These are phyloP conservation scores for Trichosporon sp. DNA, from an alignment of 1,284 basidiomycete genomes.

Conservation along the genomic window DNA sequence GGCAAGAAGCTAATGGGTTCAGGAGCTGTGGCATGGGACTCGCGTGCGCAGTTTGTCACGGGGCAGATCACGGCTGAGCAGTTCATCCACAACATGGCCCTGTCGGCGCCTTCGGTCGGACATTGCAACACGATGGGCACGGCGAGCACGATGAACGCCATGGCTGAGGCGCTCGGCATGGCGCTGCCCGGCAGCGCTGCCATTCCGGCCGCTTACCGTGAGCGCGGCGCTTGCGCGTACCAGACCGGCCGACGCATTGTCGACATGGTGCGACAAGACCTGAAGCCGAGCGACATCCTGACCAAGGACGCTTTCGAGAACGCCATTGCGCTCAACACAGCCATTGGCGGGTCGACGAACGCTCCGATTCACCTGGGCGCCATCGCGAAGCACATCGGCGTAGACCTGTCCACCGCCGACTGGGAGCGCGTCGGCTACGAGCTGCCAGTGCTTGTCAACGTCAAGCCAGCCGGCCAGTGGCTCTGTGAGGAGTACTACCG, in stretches of 20 bases:
- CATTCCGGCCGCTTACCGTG: conserved; percentile 59
- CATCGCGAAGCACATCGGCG: conserved; percentile 45
- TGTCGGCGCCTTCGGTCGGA: conserved; percentile 37
- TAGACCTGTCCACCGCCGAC: conserved; percentile 37
- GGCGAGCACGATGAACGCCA: conserved; percentile 70
- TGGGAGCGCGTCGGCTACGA: conserved; percentile 44
- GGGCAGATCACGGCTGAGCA: conserved; percentile 40
- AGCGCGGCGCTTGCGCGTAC: conserved; percentile 52
- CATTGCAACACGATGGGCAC: conserved; percentile 49
- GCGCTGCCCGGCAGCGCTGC: conserved; percentile 83
- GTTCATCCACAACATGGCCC: conserved; percentile 38
- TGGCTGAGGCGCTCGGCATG: conserved; percentile 85
- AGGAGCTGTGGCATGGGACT: conserved; percentile 45
- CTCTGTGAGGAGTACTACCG: conserved; percentile 47
- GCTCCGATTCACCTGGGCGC: conserved; percentile 52
- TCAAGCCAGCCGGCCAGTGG: conserved; percentile 42
- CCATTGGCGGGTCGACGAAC: conserved; percentile 88
- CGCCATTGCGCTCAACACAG: conserved; percentile 75
- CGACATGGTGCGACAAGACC: conserved; percentile 71
- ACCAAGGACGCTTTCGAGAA: conserved; percentile 87
- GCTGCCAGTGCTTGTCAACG: conserved; percentile 40
- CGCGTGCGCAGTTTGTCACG: conserved; percentile 31
- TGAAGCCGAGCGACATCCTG: conserved; percentile 88
- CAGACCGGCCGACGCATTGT: conserved; percentile 76
- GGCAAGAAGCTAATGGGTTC: conserved; percentile 41